Base-by-base conservation (phyloP, 2,329 filamentous ascomycete species). In the Metarhizium sp. region DNA sequence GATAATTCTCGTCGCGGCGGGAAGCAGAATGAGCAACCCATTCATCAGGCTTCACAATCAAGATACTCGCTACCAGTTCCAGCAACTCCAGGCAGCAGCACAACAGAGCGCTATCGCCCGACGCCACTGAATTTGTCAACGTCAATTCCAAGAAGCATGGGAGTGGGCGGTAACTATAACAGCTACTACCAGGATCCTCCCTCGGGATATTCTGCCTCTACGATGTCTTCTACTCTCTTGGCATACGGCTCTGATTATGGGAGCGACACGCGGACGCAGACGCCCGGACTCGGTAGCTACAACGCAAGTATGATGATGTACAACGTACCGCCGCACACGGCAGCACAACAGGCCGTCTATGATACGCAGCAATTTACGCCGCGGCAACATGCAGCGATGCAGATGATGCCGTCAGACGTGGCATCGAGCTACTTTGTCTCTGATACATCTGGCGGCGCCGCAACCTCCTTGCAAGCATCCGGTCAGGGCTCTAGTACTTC, bases 341-440 rank as follows among this genome's bases (percentile, higher is more conserved):
- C 75, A 59, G 73, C 78, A 60, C 81, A 82, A 72, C 76, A 75
- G 73, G 70, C 82, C 75, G 77, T 86, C 73, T 95, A 95, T 75
- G 88, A 92, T 71, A 75, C 83, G 67, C 82, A 85, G 68, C 86
- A 86, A 67, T 95, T 90, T 75, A 80, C 85, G 66, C 76, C 84
- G 63, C 85, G 87, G 75, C 88, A 90, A 67, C 81, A 86, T 73
- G 83, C 87, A 78, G 82, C 81, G 58, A 82, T 94, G 73, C 87
- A 90, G 69, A 88, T 90, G 73, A 77, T 82, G 69, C 61, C 67
- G 43, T 67, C 67, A 6, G 69, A 72, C 52, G 68, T 71, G 51
- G 62, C 86, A 67, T 78, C 86, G 74, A 86, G 87, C 66, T 96
- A 94, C 76, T 92, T 90, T 72, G 63, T 60, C 54, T 65, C 70